phyloP scores from a whole-genome alignment of 2,329 filamentous ascomycete species.

The Pyrenochaeta sp. region DNA sequence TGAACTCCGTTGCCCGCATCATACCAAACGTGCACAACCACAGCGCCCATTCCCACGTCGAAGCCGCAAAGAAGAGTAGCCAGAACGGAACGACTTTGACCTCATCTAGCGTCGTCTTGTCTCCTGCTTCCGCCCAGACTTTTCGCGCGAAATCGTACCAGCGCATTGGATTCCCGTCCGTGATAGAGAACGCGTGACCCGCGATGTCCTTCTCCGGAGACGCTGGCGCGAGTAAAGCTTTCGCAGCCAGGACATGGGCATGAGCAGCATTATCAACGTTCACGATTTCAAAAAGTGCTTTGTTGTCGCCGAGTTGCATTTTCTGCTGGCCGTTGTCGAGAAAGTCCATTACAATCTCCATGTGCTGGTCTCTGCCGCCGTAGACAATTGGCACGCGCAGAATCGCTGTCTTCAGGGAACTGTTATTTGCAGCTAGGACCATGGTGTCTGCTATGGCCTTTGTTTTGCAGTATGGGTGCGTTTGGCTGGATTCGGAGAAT shows the following conservation, averaged over 20 bases:
- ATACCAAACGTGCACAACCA: slow-evolving; percentile 8
- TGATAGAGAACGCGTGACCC: slow-evolving; percentile 18
- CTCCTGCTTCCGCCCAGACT: slow-evolving; percentile 10
- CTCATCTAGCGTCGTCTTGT: neutral
- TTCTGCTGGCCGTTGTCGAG: neutral
- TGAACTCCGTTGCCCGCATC: slow-evolving; percentile 1
- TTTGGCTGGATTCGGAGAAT: neutral
- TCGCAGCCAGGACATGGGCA: slow-evolving; percentile 15
- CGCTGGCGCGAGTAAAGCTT: slow-evolving; percentile 5
- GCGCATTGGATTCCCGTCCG: slow-evolving; percentile 11
- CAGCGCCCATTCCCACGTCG: slow-evolving; percentile 1
- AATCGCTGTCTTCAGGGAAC: neutral
- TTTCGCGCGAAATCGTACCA: slow-evolving; percentile 15
- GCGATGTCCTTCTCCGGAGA: neutral
- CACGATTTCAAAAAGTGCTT: slow-evolving; percentile 10
- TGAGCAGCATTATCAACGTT: slow-evolving; percentile 18
- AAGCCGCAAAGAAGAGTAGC: neutral
- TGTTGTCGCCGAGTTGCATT: slow-evolving; percentile 19
- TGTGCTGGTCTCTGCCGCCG: slow-evolving; percentile 8
- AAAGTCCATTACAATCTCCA: neutral
- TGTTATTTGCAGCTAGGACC: slow-evolving; percentile 19
- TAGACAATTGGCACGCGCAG: slow-evolving; percentile 8
- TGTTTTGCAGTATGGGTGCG: slow-evolving; percentile 4
- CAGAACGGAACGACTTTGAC: slow-evolving; percentile 1
- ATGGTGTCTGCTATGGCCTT: slow-evolving; percentile 18